Evolutionary conservation across 441 rosid species (phyloP).

Genomic region (Rhodomyrtus psidioides): DNA sequence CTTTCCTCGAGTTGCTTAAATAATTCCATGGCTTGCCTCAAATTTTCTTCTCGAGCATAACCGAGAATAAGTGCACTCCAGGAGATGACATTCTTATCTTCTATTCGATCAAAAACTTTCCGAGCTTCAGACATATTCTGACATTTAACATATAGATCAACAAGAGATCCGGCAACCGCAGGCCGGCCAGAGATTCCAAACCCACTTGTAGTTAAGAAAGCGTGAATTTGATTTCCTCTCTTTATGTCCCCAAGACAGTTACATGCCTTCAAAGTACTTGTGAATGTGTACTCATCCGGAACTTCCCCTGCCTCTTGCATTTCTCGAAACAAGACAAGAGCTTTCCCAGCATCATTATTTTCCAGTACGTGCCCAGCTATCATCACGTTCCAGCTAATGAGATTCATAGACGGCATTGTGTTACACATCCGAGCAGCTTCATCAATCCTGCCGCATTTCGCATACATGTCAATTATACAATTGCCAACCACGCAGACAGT

Average conservation of each 20-base stretch:
- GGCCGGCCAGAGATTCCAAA: conserved; percentile 32
- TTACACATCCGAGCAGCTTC: conserved; percentile 52
- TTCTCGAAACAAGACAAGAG: conserved; percentile 41
- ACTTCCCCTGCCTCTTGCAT: conserved; percentile 34
- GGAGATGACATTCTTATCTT: conserved; percentile 55
- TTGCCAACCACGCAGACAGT: conserved; percentile 54
- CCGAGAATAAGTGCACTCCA: conserved; percentile 77
- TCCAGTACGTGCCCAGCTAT: conserved; percentile 47
- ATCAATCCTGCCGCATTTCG: conserved; percentile 49
- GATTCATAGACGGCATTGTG: conserved; percentile 31
- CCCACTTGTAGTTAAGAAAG: conserved; percentile 47
- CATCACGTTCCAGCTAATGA: conserved; percentile 74
- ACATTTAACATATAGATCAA: conserved; percentile 73
- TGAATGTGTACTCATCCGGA: conserved; percentile 63
- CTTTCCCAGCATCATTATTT: conserved; percentile 38
- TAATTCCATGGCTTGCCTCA: conserved; percentile 55
- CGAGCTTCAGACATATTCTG: conserved; percentile 44
- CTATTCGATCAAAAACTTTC: conserved; percentile 46
- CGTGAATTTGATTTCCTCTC: conserved; percentile 61
- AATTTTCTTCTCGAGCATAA: conserved; percentile 68
- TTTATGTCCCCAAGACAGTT: conserved; percentile 32
- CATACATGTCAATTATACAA: conserved; percentile 71
- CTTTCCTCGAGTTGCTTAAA: conserved; percentile 48
- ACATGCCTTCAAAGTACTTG: conserved; percentile 70
- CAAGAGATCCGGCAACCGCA: conserved; percentile 52